Evolutionary conservation across 768 basidiomycete species (phyloP).

Genomic region (Kwoniella europaea): DNA sequence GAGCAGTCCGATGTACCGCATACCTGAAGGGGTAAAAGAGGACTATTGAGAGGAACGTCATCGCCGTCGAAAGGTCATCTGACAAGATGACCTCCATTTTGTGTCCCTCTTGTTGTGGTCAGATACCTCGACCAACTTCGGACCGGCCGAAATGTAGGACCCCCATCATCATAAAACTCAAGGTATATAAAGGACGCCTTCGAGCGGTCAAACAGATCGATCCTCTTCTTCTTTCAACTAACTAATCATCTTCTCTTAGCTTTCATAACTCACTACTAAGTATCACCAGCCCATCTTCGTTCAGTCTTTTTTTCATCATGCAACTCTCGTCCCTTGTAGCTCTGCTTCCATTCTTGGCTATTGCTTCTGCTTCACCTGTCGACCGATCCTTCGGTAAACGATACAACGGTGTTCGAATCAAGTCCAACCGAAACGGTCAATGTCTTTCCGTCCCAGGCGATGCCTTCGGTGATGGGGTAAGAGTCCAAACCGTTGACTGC

Average conservation of each 20-base stretch:
- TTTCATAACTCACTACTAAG: neutral
- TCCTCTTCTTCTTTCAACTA: conserved; percentile 2
- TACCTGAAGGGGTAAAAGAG: neutral
- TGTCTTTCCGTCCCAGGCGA: conserved; percentile 20
- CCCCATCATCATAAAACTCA: neutral
- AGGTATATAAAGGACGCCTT: conserved; percentile 14
- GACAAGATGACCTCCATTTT: neutral
- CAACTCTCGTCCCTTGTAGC: conserved; percentile 13
- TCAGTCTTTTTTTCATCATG: conserved; percentile 6
- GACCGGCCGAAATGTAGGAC: conserved; percentile 14
- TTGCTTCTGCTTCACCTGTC: conserved; percentile 14
- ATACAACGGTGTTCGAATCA: conserved; percentile 20
- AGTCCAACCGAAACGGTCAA: conserved; percentile 16
- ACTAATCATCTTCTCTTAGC: neutral
- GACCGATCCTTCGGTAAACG: conserved; percentile 12
- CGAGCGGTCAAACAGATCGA: neutral
- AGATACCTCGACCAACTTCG: neutral
- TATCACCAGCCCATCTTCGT: neutral
- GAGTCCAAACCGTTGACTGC: conserved; percentile 17
- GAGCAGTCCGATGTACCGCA: neutral
- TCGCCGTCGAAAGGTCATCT: conserved; percentile 4
- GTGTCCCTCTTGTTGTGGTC: neutral
- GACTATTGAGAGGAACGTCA: neutral
- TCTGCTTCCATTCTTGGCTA: conserved; percentile 24
- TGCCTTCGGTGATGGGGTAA: conserved; percentile 8